Percentiles rank a stretch among this genome's conserved stretches.
phyloP scores from a whole-genome alignment of 305 asterid species.

The Solanum aculeatissimum region DNA sequence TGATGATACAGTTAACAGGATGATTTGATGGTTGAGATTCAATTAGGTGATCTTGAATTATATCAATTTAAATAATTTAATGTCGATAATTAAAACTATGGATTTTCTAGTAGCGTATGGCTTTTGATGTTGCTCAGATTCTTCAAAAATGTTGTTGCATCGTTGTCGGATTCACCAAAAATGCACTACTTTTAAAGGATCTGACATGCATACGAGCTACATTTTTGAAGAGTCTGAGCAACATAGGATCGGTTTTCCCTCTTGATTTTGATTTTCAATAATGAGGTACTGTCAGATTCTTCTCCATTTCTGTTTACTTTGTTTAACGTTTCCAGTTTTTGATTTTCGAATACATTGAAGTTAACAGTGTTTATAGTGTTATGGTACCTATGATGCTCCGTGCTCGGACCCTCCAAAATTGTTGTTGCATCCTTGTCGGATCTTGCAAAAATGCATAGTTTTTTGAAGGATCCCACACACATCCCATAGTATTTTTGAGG shows the following conservation, averaged over 20 bases:
- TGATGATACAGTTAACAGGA: neutral
- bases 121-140: neutral
- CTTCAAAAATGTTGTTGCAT: neutral
- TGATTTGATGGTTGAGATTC: neutral
- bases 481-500: neutral
- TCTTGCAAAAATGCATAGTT: neutral
- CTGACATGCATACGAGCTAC: rapidly evolving
- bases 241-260: neutral
- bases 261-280: neutral
- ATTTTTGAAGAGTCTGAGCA: neutral
- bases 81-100: neutral
- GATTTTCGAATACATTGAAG: neutral
- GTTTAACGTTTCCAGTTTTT: neutral
- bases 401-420: neutral
- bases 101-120: neutral
- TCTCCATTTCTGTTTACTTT: neutral
- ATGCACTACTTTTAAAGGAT: neutral
- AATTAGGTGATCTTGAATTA: neutral
- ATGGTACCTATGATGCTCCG: neutral
- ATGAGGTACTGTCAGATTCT: neutral
- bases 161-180: neutral
- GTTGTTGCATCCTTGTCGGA: neutral
- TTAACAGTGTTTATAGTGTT: neutral
- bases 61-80: neutral
- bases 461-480: neutral